These are phyloP conservation scores for Sedum album DNA, from an alignment of 164 flowering plant species.

Conservation along the genomic window DNA sequence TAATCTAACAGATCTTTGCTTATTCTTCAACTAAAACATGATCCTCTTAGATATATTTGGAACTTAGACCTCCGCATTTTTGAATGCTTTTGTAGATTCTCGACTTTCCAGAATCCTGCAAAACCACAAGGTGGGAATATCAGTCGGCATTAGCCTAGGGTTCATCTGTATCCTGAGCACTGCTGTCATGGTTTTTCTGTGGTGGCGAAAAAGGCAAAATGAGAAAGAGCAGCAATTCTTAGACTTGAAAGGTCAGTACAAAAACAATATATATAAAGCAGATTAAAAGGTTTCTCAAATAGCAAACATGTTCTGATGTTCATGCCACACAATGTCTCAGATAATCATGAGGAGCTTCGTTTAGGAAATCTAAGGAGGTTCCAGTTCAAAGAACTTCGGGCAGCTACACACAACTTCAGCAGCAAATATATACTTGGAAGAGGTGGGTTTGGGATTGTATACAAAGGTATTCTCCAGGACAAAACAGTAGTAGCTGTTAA, in stretches of 20 bases:
- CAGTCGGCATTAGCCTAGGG: constrained; percentile 28
- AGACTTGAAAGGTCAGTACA: constrained; percentile 34
- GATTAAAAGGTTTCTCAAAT: not conserved
- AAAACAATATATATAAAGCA: not conserved
- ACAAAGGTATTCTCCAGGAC: constrained; percentile 61
- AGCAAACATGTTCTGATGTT: not conserved
- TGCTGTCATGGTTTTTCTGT: constrained; percentile 22
- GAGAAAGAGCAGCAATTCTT: constrained; percentile 23
- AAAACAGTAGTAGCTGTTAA: constrained; percentile 75
- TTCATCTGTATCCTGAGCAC: constrained; percentile 25
- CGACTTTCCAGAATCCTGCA: constrained; percentile 12
- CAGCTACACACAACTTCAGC: constrained; percentile 63
- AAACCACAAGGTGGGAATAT: constrained; percentile 28
- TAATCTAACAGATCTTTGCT: constrained; percentile 15
- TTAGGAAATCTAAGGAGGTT: constrained; percentile 72
- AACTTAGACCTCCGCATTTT: constrained; percentile 9
- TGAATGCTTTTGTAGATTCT: constrained; percentile 16
- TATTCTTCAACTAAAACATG: not conserved
- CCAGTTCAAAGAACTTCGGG: constrained; percentile 60
- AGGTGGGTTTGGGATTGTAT: constrained; percentile 76
- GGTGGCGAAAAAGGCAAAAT: constrained; percentile 29
- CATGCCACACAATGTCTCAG: not conserved
- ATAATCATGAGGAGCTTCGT: constrained; percentile 43
- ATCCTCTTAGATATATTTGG: not conserved
- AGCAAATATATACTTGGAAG: constrained; percentile 62